Percentiles rank a stretch among this genome's conserved stretches.
These are phyloP conservation scores for Knoxia roxburghii DNA, from an alignment of 257 asterid species.

Conservation along the genomic window DNA sequence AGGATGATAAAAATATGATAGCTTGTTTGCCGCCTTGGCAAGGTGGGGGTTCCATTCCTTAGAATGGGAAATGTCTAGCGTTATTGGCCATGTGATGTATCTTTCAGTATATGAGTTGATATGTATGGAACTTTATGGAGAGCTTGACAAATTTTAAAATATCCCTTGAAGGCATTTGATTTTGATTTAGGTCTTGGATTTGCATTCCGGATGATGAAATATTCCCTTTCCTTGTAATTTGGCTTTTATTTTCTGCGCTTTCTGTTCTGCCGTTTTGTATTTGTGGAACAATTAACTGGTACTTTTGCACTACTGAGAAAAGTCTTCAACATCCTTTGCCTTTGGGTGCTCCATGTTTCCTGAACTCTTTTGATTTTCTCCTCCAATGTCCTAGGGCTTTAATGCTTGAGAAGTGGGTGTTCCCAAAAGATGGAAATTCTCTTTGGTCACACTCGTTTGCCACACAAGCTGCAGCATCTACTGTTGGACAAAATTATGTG, in stretches of 20 bases:
- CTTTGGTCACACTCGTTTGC: slow-evolving; percentile 10
- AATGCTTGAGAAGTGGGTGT: slow-evolving; percentile 3
- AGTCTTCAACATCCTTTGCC: background rate
- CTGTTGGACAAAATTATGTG: slow-evolving; percentile 26
- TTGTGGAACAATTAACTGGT: too few species aligned
- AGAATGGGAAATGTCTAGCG: too few species aligned
- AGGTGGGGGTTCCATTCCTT: too few species aligned
- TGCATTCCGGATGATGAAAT: background rate
- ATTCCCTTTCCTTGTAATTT: background rate
- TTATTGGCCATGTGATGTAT: too few species aligned
- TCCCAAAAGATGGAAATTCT: slow-evolving; percentile 16
- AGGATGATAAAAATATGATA: too few species aligned
- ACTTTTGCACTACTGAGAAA: too few species aligned
- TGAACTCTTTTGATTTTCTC: background rate
- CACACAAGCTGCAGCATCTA: slow-evolving; percentile 29
- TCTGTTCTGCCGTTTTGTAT: background rate
- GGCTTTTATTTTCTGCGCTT: background rate
- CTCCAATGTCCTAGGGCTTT: slow-evolving; percentile 10
- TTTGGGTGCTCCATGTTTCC: background rate
- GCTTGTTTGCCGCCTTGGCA: too few species aligned
- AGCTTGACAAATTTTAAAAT: too few species aligned
- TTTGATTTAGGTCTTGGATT: background rate
- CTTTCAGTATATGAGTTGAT: too few species aligned
- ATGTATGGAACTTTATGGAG: too few species aligned
- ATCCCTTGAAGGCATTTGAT: background rate